Evolutionary conservation across 83 land plant species (phyloP).

Genomic region (Picea abies): DNA sequence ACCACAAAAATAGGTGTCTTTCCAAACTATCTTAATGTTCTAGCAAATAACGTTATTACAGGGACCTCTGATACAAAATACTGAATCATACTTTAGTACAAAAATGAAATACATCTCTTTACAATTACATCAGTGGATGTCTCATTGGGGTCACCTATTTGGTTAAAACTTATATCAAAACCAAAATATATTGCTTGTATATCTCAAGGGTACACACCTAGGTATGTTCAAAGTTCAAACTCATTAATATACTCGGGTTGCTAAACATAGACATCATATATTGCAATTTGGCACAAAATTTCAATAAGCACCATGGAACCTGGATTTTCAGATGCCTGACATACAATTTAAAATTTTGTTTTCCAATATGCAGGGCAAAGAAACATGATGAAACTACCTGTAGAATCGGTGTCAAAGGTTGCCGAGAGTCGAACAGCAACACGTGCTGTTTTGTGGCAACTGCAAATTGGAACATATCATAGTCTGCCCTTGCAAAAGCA

Average conservation of each 20-base stretch:
- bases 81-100: not conserved
- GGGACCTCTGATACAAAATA: not conserved
- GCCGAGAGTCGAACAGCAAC: conserved; percentile 16
- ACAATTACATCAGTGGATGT: not conserved
- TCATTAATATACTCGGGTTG: not conserved
- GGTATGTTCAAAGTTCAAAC: not conserved
- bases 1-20: not conserved
- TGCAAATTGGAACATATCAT: conserved; percentile 9
- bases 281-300: not conserved
- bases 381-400: conserved; percentile 1
- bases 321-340: not conserved
- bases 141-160: not conserved
- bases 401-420: conserved; percentile 18
- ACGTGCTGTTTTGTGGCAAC: conserved; percentile 4
- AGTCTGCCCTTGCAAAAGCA: conserved; percentile 10
- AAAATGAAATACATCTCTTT: not conserved
- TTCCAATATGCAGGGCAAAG: not conserved
- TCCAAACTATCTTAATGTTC: not conserved
- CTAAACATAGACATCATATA: not conserved
- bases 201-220: not conserved
- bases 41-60: not conserved
- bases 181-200: not conserved
- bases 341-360: not conserved
- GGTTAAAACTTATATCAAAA: not conserved
- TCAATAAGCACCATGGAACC: too few relatives aligned